Evolutionary conservation across 1,139 yeast species (phyloP).

Genomic region (Debaryomyces subglobosus): DNA sequence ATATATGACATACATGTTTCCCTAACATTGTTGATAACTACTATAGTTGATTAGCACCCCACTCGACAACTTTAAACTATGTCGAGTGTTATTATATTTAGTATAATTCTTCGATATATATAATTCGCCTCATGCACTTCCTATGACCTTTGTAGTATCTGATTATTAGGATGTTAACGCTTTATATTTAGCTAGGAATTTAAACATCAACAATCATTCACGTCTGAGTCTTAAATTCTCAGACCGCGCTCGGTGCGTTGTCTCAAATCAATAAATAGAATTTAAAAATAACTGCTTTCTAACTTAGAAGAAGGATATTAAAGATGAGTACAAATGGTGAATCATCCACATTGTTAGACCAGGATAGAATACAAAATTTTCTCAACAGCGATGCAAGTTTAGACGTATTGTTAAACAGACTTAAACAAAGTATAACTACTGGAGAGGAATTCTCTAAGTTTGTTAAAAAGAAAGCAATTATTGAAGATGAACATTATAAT

Average conservation of each 20-base stretch:
- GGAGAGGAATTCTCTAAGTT: constrained; percentile 85
- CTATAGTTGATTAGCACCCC: neutral
- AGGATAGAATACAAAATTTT: constrained; percentile 32
- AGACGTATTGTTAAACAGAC: constrained; percentile 67
- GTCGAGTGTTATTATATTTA: neutral
- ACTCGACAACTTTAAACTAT: neutral
- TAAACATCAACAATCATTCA: neutral
- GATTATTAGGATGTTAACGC: neutral
- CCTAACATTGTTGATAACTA: neutral
- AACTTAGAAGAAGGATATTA: neutral
- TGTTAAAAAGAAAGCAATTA: constrained; percentile 73
- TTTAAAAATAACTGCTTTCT: neutral
- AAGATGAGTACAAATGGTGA: constrained; percentile 19
- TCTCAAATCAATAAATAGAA: neutral
- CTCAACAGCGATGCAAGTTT: constrained; percentile 48
- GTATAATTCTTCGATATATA: neutral
- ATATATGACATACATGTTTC: neutral
- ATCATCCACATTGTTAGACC: constrained; percentile 27
- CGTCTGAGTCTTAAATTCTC: neutral
- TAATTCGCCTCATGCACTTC: neutral
- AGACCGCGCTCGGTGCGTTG: constrained; percentile 1
- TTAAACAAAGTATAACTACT: constrained; percentile 78
- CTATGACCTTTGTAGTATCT: neutral
- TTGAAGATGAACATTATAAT: constrained; percentile 78
- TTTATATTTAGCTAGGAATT: neutral